phyloP scores from a whole-genome alignment of 108 stramenopile genomes.

The Licmophora abbreviata region DNA sequence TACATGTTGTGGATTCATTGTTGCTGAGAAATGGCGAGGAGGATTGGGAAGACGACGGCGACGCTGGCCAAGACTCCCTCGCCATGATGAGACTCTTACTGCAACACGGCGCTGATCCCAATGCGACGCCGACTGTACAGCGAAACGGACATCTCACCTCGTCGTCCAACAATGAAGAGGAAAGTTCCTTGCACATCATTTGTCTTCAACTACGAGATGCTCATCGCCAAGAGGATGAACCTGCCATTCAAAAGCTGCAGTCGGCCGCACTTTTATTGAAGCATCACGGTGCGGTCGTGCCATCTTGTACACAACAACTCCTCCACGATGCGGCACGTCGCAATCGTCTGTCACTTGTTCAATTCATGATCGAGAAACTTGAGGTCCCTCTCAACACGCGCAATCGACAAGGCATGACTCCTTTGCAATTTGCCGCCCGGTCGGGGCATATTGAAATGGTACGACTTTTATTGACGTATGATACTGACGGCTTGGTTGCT shows the following conservation, averaged over 20 bases:
- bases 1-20: not conserved
- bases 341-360: conserved; percentile 23
- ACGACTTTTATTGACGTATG: conserved; percentile 19
- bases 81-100: conserved; percentile 4
- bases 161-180: not conserved
- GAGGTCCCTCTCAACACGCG: conserved; percentile 22
- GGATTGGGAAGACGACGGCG: not conserved
- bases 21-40: no score
- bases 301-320: conserved; percentile 8
- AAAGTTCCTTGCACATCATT: no score
- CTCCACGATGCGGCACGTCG: conserved; percentile 40
- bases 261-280: conserved; percentile 5
- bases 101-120: conserved; percentile 3
- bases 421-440: conserved; percentile 64
- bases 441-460: conserved; percentile 46
- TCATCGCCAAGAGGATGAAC: no score
- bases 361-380: conserved; percentile 25
- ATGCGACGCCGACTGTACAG: not conserved
- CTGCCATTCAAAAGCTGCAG: no score
- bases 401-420: conserved; percentile 69
- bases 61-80: no score
- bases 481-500: conserved; percentile 18
- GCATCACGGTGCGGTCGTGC: conserved; percentile 11
- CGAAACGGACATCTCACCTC: not conserved
- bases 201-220: no score